These are phyloP conservation scores for Rachicladosporium sp. DNA, from an alignment of 2,329 filamentous ascomycete species.

Conservation along the genomic window DNA sequence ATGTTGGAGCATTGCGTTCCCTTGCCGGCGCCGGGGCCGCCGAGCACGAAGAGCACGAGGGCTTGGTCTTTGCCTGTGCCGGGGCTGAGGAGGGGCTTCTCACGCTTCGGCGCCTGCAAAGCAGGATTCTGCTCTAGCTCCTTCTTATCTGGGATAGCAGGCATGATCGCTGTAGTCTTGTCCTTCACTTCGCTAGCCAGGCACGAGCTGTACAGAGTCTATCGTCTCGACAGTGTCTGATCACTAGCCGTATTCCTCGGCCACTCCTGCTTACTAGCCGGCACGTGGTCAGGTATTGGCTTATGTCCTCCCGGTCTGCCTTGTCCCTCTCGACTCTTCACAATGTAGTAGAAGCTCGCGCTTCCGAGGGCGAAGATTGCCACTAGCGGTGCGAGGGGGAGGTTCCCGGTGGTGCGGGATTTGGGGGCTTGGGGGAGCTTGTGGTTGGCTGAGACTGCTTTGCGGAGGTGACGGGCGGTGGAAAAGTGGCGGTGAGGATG, in stretches of 20 bases:
- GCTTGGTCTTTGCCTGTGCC: constrained; percentile 43
- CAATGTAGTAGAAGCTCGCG: constrained; percentile 34
- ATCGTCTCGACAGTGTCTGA: constrained; percentile 6
- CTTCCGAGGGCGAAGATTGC: constrained; percentile 35
- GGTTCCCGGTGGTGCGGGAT: constrained; percentile 17
- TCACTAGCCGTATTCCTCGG: constrained; percentile 10
- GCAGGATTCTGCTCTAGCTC: constrained; percentile 9
- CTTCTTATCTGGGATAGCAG: constrained; percentile 6
- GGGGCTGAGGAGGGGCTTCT: constrained; percentile 59
- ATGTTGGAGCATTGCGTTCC: constrained; percentile 90
- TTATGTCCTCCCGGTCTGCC: constrained; percentile 15
- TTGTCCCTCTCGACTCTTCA: constrained; percentile 31
- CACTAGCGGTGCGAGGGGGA: constrained; percentile 34
- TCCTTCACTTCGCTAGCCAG: too few relatives aligned
- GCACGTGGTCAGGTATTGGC: constrained; percentile 17
- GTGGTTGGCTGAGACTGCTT: constrained; percentile 6
- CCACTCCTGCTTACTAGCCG: constrained; percentile 17
- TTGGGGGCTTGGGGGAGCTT: constrained; percentile 4
- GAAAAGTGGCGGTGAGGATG: constrained; percentile 1
- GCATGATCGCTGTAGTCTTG: too few relatives aligned
- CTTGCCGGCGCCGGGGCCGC: constrained; percentile 89
- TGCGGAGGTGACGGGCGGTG: constrained; percentile 1
- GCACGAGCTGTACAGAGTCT: neutral
- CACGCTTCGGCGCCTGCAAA: constrained; percentile 41
- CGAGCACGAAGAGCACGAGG: constrained; percentile 92